phyloP scores from a whole-genome alignment of 805 yeast genomes.

The Hanseniaspora singularis region DNA sequence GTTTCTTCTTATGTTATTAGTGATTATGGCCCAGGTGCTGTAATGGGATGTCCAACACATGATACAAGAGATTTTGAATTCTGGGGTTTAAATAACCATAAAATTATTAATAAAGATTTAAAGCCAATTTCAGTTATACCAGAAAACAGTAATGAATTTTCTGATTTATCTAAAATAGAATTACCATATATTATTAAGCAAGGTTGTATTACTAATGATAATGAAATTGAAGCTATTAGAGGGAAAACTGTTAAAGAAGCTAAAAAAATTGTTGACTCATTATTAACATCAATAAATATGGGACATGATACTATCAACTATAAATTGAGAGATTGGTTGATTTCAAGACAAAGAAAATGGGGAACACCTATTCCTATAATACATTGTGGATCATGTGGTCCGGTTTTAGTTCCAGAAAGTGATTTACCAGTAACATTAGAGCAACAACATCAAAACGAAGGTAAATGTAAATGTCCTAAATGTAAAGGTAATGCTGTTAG shows the following conservation, averaged over 20 bases:
- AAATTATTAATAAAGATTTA: conserved; percentile 18
- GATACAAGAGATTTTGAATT: conserved; percentile 74
- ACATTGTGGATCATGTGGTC: conserved; percentile 76
- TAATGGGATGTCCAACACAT: conserved; percentile 97
- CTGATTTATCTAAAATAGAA: conserved; percentile 39
- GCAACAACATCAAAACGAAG: conserved; percentile 36
- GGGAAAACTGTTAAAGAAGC: conserved; percentile 47
- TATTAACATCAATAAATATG: conserved; percentile 29
- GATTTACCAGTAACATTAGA: conserved; percentile 80
- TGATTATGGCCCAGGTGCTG: conserved; percentile 82
- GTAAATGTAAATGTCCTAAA: conserved; percentile 61
- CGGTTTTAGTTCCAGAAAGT: conserved; percentile 81
- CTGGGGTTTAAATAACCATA: conserved; percentile 55
- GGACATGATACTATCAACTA: conserved; percentile 46
- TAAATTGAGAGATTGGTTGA: conserved; percentile 82
- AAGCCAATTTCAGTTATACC: conserved; percentile 17
- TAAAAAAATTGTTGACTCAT: conserved; percentile 33
- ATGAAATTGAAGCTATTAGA: conserved; percentile 33
- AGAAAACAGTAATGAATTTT: conserved; percentile 30
- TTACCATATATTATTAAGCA: conserved; percentile 22
- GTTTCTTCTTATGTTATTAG: conserved; percentile 85
- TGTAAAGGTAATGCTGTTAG: conserved; percentile 65
- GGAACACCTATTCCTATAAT: conserved; percentile 96
- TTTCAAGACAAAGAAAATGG: conserved; percentile 93
- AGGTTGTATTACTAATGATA: background rate